phyloP scores from a whole-genome alignment of 768 basidiomycete genomes.

The Tricholoma saponaceum region DNA sequence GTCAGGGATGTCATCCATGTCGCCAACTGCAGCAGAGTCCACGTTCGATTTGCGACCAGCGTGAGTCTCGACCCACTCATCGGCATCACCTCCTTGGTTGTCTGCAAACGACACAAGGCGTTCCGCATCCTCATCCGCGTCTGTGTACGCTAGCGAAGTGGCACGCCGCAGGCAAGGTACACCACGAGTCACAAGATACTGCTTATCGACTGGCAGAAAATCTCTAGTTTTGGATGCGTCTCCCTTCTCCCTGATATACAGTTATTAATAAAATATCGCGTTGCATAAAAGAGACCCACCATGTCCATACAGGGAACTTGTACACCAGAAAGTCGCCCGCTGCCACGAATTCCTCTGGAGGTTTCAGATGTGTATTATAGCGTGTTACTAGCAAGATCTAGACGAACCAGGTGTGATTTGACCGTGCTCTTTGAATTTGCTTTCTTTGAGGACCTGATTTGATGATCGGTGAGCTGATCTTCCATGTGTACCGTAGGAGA shows the following conservation, averaged over 20 bases:
- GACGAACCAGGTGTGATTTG: conserved; percentile 86
- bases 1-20: conserved; percentile 86
- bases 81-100: conserved; percentile 54
- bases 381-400: conserved; percentile 10
- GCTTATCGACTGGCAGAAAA: conserved; percentile 93
- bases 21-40: conserved; percentile 54
- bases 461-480: conserved; percentile 30
- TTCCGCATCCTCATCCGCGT: conserved; percentile 95
- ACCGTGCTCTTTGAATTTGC: conserved; percentile 99
- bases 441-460: conserved; percentile 86
- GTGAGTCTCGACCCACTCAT: conserved; percentile 99
- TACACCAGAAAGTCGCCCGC: conserved; percentile 96
- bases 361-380: conserved; percentile 12
- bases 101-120: conserved; percentile 83
- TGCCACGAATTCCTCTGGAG: conserved; percentile 91
- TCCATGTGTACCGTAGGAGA: conserved; percentile 11
- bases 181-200: conserved; percentile 92
- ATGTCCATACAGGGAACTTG: conserved; percentile 98
- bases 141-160: conserved; percentile 88
- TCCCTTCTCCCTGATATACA: conserved; percentile 79
- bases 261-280: conserved; percentile 1
- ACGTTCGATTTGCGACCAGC: conserved; percentile 61
- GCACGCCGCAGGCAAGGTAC: conserved; percentile 97
- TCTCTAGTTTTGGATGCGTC: conserved; percentile 83
- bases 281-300: conserved; percentile 48